Conservation (phyloP, 108 stramenopile species). For the Nitzschia putrida region DNA sequence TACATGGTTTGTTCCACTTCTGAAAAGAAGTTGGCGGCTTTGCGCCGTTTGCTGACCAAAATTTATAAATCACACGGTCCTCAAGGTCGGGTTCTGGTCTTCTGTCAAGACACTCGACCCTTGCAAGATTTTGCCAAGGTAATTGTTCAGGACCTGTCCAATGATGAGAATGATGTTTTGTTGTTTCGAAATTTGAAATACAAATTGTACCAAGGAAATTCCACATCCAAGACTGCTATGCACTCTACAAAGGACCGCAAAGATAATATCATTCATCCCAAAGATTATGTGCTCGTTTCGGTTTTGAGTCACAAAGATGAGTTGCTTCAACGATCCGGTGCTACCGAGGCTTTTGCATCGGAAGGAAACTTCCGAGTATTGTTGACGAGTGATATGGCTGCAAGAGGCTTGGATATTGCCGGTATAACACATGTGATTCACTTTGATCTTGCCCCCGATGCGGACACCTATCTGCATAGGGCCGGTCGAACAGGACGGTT, state of each 20-base stretch:
- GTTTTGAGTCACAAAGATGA: constrained; percentile 70
- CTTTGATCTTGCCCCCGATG: constrained; percentile 80
- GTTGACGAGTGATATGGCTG: constrained; percentile 87
- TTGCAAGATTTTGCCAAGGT: constrained; percentile 43
- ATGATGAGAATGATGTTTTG: constrained; percentile 70
- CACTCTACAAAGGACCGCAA: constrained; percentile 32
- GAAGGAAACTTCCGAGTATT: constrained; percentile 56
- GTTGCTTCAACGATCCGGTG: constrained; percentile 67
- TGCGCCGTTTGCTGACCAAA: constrained; percentile 69
- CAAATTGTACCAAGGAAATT: constrained; percentile 12
- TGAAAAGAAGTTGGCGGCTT: constrained; percentile 71
- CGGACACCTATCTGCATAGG: constrained; percentile 87
- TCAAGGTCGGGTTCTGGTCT: not conserved
- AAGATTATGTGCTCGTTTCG: constrained; percentile 45
- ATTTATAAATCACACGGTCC: constrained; percentile 26
- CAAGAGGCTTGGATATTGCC: constrained; percentile 83
- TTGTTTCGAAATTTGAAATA: constrained; percentile 57
- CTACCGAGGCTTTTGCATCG: constrained; percentile 66
- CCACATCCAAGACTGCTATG: constrained; percentile 24
- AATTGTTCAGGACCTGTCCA: constrained; percentile 61
- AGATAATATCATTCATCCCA: constrained; percentile 1
- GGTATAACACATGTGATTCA: constrained; percentile 86
- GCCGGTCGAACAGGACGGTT: constrained; percentile 88
- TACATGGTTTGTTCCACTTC: constrained; percentile 74
- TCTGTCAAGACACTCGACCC: not conserved